These are phyloP conservation scores for Suaeda aralocaspica DNA, from an alignment of 148 eudicot species.

Conservation along the genomic window DNA sequence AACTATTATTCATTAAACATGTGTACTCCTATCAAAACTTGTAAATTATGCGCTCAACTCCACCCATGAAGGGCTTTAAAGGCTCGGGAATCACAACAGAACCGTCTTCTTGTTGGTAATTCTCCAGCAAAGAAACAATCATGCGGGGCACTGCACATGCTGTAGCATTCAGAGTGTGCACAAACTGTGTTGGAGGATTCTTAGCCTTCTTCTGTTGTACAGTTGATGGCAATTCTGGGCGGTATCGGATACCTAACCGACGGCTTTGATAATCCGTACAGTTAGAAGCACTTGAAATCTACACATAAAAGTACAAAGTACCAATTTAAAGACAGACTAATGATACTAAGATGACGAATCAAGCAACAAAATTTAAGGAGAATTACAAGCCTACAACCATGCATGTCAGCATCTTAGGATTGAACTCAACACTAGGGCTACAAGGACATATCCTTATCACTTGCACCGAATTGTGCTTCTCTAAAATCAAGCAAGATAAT, in stretches of 20 bases:
- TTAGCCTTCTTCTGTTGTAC: slow-evolving; percentile 50
- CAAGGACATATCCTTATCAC: no score
- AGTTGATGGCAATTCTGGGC: slow-evolving; percentile 52
- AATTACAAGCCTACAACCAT: no score
- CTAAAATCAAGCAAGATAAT: no score
- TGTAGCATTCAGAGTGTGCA: slow-evolving; percentile 90
- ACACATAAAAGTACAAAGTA: slow-evolving; percentile 12
- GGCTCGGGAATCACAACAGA: slow-evolving; percentile 67
- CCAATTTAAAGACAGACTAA: background rate
- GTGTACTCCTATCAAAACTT: slow-evolving; percentile 35
- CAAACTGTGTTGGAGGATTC: slow-evolving; percentile 60
- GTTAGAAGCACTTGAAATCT: slow-evolving; percentile 95
- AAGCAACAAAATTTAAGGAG: background rate
- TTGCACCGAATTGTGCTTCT: no score
- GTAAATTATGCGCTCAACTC: slow-evolving; percentile 45
- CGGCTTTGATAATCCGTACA: slow-evolving; percentile 96
- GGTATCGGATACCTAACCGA: slow-evolving; percentile 74
- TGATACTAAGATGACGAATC: background rate
- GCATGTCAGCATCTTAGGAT: no score
- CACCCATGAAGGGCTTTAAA: slow-evolving; percentile 86
- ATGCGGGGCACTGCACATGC: slow-evolving; percentile 95
- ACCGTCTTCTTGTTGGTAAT: slow-evolving; percentile 86
- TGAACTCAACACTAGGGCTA: no score
- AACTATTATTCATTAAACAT: background rate
- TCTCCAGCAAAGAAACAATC: slow-evolving; percentile 90